Evolutionary conservation across 2,329 filamentous ascomycete species (phyloP).

Genomic region (Cytospora paraplurivora): DNA sequence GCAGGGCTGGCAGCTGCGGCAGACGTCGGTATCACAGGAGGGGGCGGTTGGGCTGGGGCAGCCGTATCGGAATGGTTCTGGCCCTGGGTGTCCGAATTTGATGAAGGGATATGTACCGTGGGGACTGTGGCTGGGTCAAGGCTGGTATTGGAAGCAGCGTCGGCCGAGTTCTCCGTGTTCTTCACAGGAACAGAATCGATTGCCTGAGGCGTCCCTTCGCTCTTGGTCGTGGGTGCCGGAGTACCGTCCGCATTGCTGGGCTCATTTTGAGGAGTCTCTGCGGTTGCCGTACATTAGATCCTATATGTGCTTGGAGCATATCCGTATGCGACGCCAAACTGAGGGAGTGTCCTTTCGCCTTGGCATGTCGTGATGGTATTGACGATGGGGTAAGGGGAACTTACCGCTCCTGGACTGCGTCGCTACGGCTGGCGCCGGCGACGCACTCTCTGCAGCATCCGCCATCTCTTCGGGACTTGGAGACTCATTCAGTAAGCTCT

Average conservation of each 20-base stretch:
- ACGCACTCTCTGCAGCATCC: constrained; percentile 29
- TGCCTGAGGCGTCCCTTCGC: constrained; percentile 6
- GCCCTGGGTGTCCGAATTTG: background rate
- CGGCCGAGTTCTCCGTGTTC: background rate
- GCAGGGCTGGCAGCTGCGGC: constrained; percentile 1
- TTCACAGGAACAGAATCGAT: constrained; percentile 2
- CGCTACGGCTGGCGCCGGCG: constrained; percentile 29
- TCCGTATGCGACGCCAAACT: background rate
- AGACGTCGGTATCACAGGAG: constrained; percentile 4
- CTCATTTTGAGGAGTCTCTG: constrained; percentile 23
- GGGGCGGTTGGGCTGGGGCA: background rate
- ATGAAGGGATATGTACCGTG: background rate
- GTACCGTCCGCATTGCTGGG: background rate
- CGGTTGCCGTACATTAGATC: background rate
- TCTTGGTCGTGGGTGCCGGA: constrained; percentile 8
- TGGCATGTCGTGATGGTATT: constrained; percentile 6
- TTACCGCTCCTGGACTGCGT: constrained; percentile 26
- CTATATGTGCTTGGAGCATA: background rate
- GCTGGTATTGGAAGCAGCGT: background rate
- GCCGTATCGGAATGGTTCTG: background rate
- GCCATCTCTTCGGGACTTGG: constrained; percentile 25
- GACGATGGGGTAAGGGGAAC: background rate
- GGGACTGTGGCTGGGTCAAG: background rate
- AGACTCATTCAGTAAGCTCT: constrained; percentile 25
- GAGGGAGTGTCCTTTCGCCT: background rate